Percentiles rank a stretch among this genome's conserved stretches.
Conservation (phyloP, 2,329 filamentous ascomycete species). For the Fusarium redolens region DNA sequence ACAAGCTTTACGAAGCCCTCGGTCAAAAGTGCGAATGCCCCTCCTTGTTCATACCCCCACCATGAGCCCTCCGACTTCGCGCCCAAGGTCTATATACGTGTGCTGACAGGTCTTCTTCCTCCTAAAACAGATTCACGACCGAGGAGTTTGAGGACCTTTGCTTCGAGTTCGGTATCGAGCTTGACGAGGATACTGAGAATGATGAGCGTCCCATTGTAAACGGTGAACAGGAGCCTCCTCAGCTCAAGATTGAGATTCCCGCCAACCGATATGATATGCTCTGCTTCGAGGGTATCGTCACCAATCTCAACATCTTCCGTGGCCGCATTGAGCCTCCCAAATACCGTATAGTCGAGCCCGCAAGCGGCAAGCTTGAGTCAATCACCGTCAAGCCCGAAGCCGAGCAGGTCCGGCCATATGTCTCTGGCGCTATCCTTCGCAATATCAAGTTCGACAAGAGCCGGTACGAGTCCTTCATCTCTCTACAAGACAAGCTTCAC, state of each 20-base stretch:
- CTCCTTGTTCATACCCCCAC: constrained; percentile 34
- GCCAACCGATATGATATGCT: constrained; percentile 96
- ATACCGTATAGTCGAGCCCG: constrained; percentile 79
- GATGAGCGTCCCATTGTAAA: constrained; percentile 78
- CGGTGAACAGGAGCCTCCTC: constrained; percentile 85
- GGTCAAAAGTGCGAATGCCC: constrained; percentile 76
- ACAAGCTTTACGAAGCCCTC: constrained; percentile 91
- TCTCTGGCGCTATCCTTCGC: constrained; percentile 89
- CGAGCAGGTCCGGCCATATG: constrained; percentile 82
- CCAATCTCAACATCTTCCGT: constrained; percentile 96
- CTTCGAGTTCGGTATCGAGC: constrained; percentile 98
- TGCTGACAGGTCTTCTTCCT: constrained; percentile 35
- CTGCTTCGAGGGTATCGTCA: constrained; percentile 94
- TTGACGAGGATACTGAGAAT: constrained; percentile 93
- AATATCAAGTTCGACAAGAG: constrained; percentile 92
- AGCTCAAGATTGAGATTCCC: constrained; percentile 98
- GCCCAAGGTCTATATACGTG: constrained; percentile 10
- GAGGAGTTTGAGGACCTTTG: constrained; percentile 97
- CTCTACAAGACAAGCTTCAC: constrained; percentile 97
- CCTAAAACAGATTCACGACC: constrained; percentile 77
- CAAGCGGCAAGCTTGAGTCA: constrained; percentile 78
- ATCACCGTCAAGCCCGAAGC: constrained; percentile 84
- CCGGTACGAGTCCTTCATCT: constrained; percentile 96
- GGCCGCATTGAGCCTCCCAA: constrained; percentile 80
- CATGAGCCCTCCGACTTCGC: constrained; percentile 31